Evolutionary conservation across 1,284 basidiomycete genomes (phyloP).

Genomic region (Entoloma clypeatum): DNA sequence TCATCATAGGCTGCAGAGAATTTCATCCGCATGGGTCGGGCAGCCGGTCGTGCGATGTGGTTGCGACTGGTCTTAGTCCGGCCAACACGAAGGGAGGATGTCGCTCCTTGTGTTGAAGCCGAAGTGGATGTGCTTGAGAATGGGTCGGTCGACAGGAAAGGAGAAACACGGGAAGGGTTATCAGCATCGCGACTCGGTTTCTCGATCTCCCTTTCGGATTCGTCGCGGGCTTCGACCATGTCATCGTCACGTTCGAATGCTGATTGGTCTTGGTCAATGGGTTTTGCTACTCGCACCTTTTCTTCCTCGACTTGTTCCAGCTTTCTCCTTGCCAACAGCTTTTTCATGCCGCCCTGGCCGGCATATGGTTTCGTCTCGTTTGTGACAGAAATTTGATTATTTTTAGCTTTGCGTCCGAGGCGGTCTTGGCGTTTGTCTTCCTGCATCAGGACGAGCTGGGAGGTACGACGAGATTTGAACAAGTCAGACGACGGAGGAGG

Average conservation of each 20-base stretch:
- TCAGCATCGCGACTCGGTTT: not conserved
- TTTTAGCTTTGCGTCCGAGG: constrained; percentile 27
- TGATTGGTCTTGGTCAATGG: constrained; percentile 6
- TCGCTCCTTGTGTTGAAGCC: constrained; percentile 20
- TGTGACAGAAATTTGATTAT: constrained; percentile 28
- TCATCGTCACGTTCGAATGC: constrained; percentile 15
- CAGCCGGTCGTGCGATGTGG: constrained; percentile 47
- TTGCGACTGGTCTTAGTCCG: constrained; percentile 52
- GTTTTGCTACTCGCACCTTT: constrained; percentile 8
- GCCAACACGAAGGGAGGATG: constrained; percentile 63
- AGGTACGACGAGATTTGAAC: constrained; percentile 56
- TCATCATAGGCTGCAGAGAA: constrained; percentile 69
- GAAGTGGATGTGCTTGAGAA: constrained; percentile 26
- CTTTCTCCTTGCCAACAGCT: constrained; percentile 54
- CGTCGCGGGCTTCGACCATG: constrained; percentile 18
- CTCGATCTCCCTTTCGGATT: not conserved
- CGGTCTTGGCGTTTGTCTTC: constrained; percentile 41
- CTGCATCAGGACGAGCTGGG: constrained; percentile 56
- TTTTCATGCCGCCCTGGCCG: constrained; percentile 71
- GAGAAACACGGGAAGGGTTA: constrained; percentile 17
- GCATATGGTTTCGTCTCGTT: constrained; percentile 68
- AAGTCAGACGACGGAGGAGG: constrained; percentile 45
- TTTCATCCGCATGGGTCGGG: constrained; percentile 38
- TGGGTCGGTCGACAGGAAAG: constrained; percentile 28
- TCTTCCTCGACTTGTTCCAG: constrained; percentile 34